Conservation (phyloP, 768 basidiomycete genomes). For the Phlebiopsis flavidoalba region DNA sequence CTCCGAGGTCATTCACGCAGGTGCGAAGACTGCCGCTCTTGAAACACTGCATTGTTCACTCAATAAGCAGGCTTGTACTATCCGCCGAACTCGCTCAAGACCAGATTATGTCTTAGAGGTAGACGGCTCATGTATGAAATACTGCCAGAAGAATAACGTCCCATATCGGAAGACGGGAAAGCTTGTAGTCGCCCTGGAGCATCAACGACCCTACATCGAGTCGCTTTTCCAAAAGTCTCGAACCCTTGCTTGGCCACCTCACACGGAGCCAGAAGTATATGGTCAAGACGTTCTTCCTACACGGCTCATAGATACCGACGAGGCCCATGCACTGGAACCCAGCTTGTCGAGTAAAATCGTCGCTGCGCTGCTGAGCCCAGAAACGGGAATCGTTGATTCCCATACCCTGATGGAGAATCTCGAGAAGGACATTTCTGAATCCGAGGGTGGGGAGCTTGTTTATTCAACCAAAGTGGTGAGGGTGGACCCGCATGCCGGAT, state of each 20-base stretch:
- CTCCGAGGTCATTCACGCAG: slow-evolving; percentile 93
- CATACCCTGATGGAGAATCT: slow-evolving; percentile 80
- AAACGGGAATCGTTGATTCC: slow-evolving; percentile 89
- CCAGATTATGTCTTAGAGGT: slow-evolving; percentile 79
- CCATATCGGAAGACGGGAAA: slow-evolving; percentile 77
- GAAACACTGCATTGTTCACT: background rate
- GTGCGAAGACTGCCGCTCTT: slow-evolving; percentile 27
- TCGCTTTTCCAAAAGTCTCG: slow-evolving; percentile 59
- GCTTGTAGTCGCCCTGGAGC: slow-evolving; percentile 74
- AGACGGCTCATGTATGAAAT: slow-evolving; percentile 78
- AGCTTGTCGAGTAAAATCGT: slow-evolving; percentile 68
- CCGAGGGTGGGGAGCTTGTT: slow-evolving; percentile 64
- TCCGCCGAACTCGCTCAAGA: slow-evolving; percentile 79
- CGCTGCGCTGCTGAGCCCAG: slow-evolving; percentile 74
- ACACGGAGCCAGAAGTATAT: slow-evolving; percentile 25
- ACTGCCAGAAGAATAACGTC: slow-evolving; percentile 59
- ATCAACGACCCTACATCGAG: slow-evolving; percentile 69
- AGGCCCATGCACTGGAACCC: slow-evolving; percentile 76
- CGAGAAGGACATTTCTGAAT: slow-evolving; percentile 74
- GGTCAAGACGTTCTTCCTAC: slow-evolving; percentile 49
- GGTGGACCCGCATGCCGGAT: slow-evolving; percentile 54
- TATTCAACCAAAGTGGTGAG: slow-evolving; percentile 82
- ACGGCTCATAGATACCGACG: slow-evolving; percentile 58
- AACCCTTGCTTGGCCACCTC: slow-evolving; percentile 45
- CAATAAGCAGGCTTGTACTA: slow-evolving; percentile 68